These are phyloP conservation scores for Fusarium tanahbumbuense DNA, from an alignment of 2,329 filamentous ascomycete species.

Conservation along the genomic window DNA sequence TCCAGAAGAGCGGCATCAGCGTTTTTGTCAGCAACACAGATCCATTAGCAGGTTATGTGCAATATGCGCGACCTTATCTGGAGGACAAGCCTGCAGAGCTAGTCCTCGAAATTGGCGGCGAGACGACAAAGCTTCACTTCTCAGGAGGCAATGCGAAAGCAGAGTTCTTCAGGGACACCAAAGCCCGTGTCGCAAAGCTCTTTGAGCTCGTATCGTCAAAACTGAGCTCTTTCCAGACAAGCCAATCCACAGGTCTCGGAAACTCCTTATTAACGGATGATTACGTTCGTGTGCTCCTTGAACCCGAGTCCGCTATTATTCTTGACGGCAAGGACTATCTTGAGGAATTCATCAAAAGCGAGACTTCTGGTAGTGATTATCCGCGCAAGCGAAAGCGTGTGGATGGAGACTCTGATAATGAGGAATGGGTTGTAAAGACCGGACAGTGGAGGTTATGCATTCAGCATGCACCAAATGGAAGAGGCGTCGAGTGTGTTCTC, in stretches of 20 bases:
- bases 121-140: conserved; percentile 70
- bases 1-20: conserved; percentile 86
- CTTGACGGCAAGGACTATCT: conserved; percentile 67
- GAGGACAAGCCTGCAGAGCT: conserved; percentile 80
- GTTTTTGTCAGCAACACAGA: conserved; percentile 60
- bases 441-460: conserved; percentile 80
- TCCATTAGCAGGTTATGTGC: conserved; percentile 66
- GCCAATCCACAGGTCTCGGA: conserved; percentile 71
- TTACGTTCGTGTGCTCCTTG: conserved; percentile 73
- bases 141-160: conserved; percentile 59
- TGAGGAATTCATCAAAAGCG: conserved; percentile 44
- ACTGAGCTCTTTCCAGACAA: conserved; percentile 73
- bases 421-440: conserved; percentile 72
- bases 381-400: conserved; percentile 60
- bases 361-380: conserved; percentile 49
- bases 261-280: conserved; percentile 78
- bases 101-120: conserved; percentile 81
- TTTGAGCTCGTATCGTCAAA: conserved; percentile 86
- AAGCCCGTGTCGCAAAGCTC: conserved; percentile 76
- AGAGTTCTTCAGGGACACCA: conserved; percentile 79
- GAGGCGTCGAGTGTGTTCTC: conserved; percentile 76
- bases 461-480: conserved; percentile 62
- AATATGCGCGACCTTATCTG: conserved; percentile 87
- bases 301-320: conserved; percentile 66
- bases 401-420: conserved; percentile 51